These are phyloP conservation scores for Colletotrichum zoysiae DNA, from an alignment of 2,329 filamentous ascomycete genomes.

Conservation along the genomic window DNA sequence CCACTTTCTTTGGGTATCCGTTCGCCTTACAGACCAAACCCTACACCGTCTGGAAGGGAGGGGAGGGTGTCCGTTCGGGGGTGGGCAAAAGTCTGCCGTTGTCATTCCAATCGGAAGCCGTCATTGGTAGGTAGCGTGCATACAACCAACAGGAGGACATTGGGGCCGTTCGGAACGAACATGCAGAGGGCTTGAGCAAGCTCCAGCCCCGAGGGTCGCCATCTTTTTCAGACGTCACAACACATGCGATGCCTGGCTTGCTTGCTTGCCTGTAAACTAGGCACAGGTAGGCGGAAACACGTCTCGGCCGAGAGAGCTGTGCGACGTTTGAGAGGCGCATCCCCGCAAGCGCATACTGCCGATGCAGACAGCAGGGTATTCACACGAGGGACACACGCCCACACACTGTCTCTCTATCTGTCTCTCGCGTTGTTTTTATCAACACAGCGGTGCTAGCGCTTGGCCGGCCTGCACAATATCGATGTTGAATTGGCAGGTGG, in stretches of 20 bases:
- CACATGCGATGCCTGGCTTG: slow-evolving; percentile 17
- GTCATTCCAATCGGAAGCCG: slow-evolving; percentile 34
- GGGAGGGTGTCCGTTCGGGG: neutral
- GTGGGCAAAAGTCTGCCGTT: slow-evolving; percentile 12
- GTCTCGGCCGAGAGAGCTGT: slow-evolving; percentile 41
- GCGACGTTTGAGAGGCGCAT: slow-evolving; percentile 30
- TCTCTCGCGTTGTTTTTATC: slow-evolving; percentile 16
- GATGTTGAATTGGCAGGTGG: neutral
- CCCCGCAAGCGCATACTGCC: slow-evolving; percentile 35
- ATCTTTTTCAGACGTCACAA: slow-evolving; percentile 37
- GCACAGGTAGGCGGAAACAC: slow-evolving; percentile 29
- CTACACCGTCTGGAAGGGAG: slow-evolving; percentile 14
- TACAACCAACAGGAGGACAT: slow-evolving; percentile 25
- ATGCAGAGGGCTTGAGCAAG: slow-evolving; percentile 29
- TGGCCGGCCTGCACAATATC: neutral
- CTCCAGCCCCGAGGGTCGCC: slow-evolving; percentile 33
- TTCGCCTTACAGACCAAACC: slow-evolving; percentile 15
- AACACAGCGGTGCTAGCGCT: slow-evolving; percentile 6
- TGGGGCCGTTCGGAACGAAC: slow-evolving; percentile 9
- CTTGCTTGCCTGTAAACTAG: neutral
- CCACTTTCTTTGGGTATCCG: slow-evolving; percentile 22
- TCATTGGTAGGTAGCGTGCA: slow-evolving; percentile 21
- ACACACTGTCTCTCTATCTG: neutral
- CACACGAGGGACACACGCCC: neutral
- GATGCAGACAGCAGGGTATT: slow-evolving; percentile 14